Conservation (phyloP, 306 rosid species). For the Sophora flavescens region DNA sequence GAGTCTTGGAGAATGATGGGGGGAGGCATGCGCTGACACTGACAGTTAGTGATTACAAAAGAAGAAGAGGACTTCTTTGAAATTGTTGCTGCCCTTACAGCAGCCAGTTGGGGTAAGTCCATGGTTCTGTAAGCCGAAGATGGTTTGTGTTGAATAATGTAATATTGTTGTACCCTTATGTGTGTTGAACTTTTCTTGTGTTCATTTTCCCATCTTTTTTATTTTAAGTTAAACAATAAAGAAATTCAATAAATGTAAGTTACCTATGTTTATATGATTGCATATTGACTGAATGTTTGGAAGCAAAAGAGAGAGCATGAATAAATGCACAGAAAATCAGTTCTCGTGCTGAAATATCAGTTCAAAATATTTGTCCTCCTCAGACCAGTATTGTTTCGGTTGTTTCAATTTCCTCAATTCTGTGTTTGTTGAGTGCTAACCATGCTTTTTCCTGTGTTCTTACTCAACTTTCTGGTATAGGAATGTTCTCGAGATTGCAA, state of each 20-base stretch:
- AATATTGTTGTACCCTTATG: slow-evolving; percentile 21
- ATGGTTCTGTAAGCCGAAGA: slow-evolving; percentile 21
- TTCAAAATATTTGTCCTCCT: slow-evolving; percentile 10
- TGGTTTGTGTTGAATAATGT: slow-evolving; percentile 41
- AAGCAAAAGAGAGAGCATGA: slow-evolving; percentile 20
- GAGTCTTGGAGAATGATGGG: slow-evolving; percentile 83
- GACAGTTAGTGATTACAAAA: slow-evolving; percentile 83
- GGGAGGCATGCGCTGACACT: slow-evolving; percentile 82
- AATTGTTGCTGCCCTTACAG: slow-evolving; percentile 39
- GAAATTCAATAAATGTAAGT: slow-evolving; percentile 24
- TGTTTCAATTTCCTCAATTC: slow-evolving; percentile 25
- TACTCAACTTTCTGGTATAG: slow-evolving; percentile 9
- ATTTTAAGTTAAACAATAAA: neutral
- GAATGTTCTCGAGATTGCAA: slow-evolving; percentile 13
- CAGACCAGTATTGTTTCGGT: neutral
- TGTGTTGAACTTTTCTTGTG: slow-evolving; percentile 31
- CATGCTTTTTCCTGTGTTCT: neutral
- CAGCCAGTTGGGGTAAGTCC: slow-evolving; percentile 40
- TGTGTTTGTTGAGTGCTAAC: neutral
- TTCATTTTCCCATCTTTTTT: slow-evolving; percentile 23
- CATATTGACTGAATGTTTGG: slow-evolving; percentile 1
- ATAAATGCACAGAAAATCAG: neutral
- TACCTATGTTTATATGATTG: slow-evolving; percentile 8
- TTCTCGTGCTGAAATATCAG: neutral
- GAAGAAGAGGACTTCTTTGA: slow-evolving; percentile 92